Percentiles rank a stretch among this genome's conserved stretches.
Conservation (phyloP, 225 moss, liverwort and hornwort genomes). For the Polytrichum commune region DNA sequence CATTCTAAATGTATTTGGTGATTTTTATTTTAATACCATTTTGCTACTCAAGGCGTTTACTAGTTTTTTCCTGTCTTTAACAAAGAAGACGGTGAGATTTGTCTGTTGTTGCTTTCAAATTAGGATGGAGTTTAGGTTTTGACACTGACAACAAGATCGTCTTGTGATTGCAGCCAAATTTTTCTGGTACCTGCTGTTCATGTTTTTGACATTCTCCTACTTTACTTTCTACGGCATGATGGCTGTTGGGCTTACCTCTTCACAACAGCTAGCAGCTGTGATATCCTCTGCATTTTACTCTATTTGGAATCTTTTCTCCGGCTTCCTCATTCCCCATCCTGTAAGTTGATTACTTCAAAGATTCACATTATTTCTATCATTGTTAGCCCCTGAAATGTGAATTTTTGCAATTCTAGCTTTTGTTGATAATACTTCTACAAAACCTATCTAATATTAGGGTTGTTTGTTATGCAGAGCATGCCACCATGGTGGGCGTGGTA, state of each 20-base stretch:
- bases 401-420: neutral
- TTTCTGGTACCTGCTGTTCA: constrained; percentile 81
- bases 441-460: no score
- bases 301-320: constrained; percentile 93
- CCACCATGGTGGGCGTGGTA: constrained; percentile 91
- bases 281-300: constrained; percentile 87
- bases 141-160: constrained; percentile 1
- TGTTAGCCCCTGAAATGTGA: no score
- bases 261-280: constrained; percentile 86
- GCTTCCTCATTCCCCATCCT: constrained; percentile 75
- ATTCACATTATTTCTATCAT: no score
- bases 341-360: constrained; percentile 25
- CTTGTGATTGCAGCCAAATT: constrained; percentile 67
- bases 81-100: neutral
- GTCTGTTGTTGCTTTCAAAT: neutral
- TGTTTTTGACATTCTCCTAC: constrained; percentile 87
- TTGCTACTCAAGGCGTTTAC: no score
- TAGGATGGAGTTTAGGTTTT: neutral
- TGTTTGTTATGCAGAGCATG: constrained; percentile 54
- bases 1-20: no score
- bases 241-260: constrained; percentile 85
- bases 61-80: neutral
- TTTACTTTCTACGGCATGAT: constrained; percentile 98
- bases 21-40: no score
- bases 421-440: neutral